Evolutionary conservation across 2,329 filamentous ascomycete species (phyloP), one percentile per base, ranked within the genome.

Genomic region (Thermomyces lanuginosus): DNA sequence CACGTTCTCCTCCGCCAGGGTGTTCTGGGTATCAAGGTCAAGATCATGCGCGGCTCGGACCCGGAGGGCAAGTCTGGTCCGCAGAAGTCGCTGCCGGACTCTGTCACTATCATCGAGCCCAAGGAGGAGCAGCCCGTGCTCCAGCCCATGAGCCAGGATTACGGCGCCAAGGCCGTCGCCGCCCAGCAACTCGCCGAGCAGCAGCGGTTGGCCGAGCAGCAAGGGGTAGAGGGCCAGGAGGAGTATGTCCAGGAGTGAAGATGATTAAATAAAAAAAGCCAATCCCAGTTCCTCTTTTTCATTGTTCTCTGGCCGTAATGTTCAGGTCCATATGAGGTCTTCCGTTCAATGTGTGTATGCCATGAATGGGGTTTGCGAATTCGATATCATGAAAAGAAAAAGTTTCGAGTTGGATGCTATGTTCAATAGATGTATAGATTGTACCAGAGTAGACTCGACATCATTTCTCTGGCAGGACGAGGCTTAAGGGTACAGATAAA

Each of bases 11-110:
- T 98, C 63, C 81, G 91, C 67, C 89, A 98, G 72, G 89, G 89
- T 80, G 89, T 98, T 45, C 72, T 98, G 45, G 89, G 89, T 69
- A 98, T 98, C 71, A 98, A 98, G 76, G 89, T 98, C 65, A 98
- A 98, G 84, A 98, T 98, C 69, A 98, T 98, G 89, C 84, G 91
- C 61, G 89, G 89, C 58, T 89, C 82, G 49, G 89, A 98, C 70
- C 89, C 89, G 60, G 83, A 95, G 67, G 89, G 89, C 76, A 98
- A 98, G 77, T 75, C 82, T 53, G 83, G 89, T 47, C 84, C 86
- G 51, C 81, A 84, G 66, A 93, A 95, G 76, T 76, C 83, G 45
- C 81, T 98, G 43, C 89, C 89, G 48, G 89, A 98, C 63, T 82
- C 83, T 59, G 89, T 98, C 62, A 95, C 86, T 61, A 89, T 98